Evolutionary conservation across 2,329 filamentous ascomycete genomes (phyloP), one percentile per base, ranked within the genome.

Genomic region (Paracamarosporium sp.): DNA sequence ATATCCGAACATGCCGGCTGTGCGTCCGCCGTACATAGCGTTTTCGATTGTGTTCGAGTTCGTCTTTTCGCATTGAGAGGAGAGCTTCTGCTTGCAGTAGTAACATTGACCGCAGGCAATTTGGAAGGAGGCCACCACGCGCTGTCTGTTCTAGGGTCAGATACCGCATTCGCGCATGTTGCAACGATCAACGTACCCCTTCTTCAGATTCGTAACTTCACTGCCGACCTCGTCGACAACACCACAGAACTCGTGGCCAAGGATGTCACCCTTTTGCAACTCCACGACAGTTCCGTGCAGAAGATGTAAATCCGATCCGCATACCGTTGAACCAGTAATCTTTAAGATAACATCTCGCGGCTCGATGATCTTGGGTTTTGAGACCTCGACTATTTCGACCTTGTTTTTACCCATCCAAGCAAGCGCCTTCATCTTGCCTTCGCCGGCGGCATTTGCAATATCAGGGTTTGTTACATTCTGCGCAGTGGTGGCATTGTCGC

Each of bases 41-140:
- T 90, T 88, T 62, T 85, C 84, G 43, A 87, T 83, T 0, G 83
- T 88, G 73, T 92, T 95, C 40, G 87, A 80, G 74, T 92, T 95
- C 0, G 92, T 96, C 75, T 82, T 86, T 69, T 93, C 90, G 74
- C 92, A 96, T 69, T 92, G 88, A 15, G 89, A 92, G 0, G 88
- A 91, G 1, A 92, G 82, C 75, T 92, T 92, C 77, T 91, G 85
- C 63, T 89, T 84, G 81, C 92, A 96, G 75, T 88, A 93, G 76
- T 86, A 89, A 79, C 93, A 96, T 17, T 79, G 72, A 50, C 79
- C 82, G 62, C 81, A 85, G 8, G 92, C 90, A 70, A 96, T 95
- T 75, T 95, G 92, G 80, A 96, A 96, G 9, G 88, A 90, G 0
- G 90, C 92, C 1, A 96, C 92, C 20, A 95, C 93, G 28, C 92